A percentile compares a stretch with the other conserved stretches of the same genome.
These are phyloP conservation scores for Copromyces sp. DNA, from an alignment of 495 filamentous ascomycete genomes.

Conservation along the genomic window DNA sequence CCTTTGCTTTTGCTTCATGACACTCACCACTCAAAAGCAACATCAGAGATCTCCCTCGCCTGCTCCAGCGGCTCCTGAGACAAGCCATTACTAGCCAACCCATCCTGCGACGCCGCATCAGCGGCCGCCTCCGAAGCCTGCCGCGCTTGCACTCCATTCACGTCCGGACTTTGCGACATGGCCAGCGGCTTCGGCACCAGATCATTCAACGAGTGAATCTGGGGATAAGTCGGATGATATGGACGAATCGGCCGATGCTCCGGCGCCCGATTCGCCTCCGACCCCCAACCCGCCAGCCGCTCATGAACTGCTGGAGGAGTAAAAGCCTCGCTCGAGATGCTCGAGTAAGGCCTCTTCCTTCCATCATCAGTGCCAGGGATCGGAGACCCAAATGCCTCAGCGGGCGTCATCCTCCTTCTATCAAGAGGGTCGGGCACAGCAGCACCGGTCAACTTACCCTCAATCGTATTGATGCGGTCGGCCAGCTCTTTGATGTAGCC, in stretches of 20 bases:
- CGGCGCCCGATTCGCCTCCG: slow-evolving; percentile 5
- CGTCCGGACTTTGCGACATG: neutral
- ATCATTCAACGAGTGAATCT: slow-evolving; percentile 33
- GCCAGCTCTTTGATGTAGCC: slow-evolving; percentile 97
- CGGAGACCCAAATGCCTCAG: slow-evolving; percentile 27
- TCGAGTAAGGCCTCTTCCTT: slow-evolving; percentile 37
- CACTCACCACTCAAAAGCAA: slow-evolving; percentile 37
- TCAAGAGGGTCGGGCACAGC: slow-evolving; percentile 14
- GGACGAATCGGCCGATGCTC: slow-evolving; percentile 34
- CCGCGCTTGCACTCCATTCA: neutral
- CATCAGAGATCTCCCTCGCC: slow-evolving; percentile 31
- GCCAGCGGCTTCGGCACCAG: slow-evolving; percentile 25
- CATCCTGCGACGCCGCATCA: slow-evolving; percentile 8
- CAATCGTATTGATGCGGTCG: slow-evolving; percentile 74
- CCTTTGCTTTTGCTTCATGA: neutral
- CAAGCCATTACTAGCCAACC: neutral
- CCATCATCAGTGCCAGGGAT: slow-evolving; percentile 22
- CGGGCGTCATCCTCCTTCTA: slow-evolving; percentile 24
- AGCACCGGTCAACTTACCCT: slow-evolving; percentile 43
- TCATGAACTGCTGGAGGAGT: slow-evolving; percentile 23
- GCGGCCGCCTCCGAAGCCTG: slow-evolving; percentile 5
- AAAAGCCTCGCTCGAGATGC: slow-evolving; percentile 32
- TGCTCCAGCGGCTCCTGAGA: slow-evolving; percentile 20
- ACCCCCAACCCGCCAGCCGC: slow-evolving; percentile 20
- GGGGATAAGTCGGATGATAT: slow-evolving; percentile 18